A percentile compares a stretch with the other conserved stretches of the same genome.
Conservation (phyloP, 257 asterid genomes). For the Penstemon davidsonii region DNA sequence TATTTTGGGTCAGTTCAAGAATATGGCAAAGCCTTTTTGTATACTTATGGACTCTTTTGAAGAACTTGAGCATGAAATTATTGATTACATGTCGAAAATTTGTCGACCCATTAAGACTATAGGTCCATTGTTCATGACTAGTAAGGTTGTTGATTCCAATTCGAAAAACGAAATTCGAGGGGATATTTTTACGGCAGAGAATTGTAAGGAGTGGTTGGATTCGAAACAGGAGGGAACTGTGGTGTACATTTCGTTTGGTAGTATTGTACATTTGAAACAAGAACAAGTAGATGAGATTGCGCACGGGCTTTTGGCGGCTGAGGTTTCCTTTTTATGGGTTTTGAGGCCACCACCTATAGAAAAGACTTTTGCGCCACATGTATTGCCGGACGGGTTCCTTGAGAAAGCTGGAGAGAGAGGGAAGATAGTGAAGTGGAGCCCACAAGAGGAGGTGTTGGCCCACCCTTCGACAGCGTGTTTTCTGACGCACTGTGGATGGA, state of each 20-base stretch:
- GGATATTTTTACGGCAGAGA: conserved; percentile 46
- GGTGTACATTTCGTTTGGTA: conserved; percentile 80
- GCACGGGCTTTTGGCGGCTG: conserved; percentile 49
- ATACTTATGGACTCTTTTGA: conserved; percentile 67
- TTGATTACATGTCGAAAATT: conserved; percentile 43
- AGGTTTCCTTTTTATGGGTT: conserved; percentile 65
- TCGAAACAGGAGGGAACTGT: conserved; percentile 51
- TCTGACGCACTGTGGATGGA: conserved; percentile 89
- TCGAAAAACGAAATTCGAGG: conserved; percentile 30
- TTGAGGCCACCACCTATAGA: conserved; percentile 44
- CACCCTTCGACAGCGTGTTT: conserved; percentile 75
- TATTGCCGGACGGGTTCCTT: conserved; percentile 54
- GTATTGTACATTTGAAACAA: conserved; percentile 53
- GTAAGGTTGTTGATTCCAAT: background rate
- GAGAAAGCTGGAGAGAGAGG: conserved; percentile 56
- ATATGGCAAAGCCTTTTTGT: conserved; percentile 47
- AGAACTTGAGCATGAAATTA: conserved; percentile 49
- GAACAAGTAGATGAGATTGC: conserved; percentile 76
- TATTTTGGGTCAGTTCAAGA: conserved; percentile 56
- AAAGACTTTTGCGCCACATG: conserved; percentile 21
- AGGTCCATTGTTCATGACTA: conserved; percentile 60
- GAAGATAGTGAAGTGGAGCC: conserved; percentile 66
- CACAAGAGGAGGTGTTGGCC: conserved; percentile 70
- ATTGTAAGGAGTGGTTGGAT: conserved; percentile 60
- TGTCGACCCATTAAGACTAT: conserved; percentile 53